phyloP scores from a whole-genome alignment of 2,329 filamentous ascomycete species.

The Phialophora macrospora region DNA sequence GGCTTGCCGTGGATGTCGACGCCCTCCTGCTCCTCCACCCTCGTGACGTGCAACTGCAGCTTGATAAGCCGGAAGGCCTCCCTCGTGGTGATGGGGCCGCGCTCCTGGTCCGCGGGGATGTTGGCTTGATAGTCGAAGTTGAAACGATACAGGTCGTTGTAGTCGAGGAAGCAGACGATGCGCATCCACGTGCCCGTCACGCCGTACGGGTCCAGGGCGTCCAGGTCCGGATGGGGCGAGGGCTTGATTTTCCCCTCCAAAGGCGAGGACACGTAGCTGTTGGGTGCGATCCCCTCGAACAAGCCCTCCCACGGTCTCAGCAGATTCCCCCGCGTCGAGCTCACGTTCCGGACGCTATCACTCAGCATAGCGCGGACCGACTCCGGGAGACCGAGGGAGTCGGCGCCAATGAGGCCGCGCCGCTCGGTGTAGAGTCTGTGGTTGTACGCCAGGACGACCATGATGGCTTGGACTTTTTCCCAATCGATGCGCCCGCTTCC shows the following conservation, averaged over 20 bases:
- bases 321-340: conserved; percentile 1
- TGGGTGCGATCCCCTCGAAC: conserved; percentile 38
- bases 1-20: conserved; percentile 49
- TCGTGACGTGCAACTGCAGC: conserved; percentile 68
- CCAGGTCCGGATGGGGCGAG: conserved; percentile 44
- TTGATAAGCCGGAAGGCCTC: conserved; percentile 74
- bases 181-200: conserved; percentile 74
- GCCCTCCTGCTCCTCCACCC: conserved; percentile 62
- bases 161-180: conserved; percentile 64
- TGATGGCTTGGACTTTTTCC: conserved; percentile 78
- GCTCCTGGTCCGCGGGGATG: conserved; percentile 50
- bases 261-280: conserved; percentile 35
- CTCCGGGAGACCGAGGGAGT: conserved; percentile 6
- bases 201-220: conserved; percentile 69
- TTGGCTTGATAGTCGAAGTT: conserved; percentile 65
- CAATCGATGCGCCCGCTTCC: conserved; percentile 69
- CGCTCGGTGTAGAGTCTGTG: conserved; percentile 52
- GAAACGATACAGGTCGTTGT: conserved; percentile 72
- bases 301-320: conserved; percentile 35
- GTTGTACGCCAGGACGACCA: conserved; percentile 71
- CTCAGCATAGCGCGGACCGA: background rate
- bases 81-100: conserved; percentile 61
- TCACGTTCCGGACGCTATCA: conserved; percentile 18
- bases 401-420: conserved; percentile 10
- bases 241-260: conserved; percentile 42